Conservation (phyloP, 108 stramenopile genomes). For the Stephanodiscus triporus region DNA sequence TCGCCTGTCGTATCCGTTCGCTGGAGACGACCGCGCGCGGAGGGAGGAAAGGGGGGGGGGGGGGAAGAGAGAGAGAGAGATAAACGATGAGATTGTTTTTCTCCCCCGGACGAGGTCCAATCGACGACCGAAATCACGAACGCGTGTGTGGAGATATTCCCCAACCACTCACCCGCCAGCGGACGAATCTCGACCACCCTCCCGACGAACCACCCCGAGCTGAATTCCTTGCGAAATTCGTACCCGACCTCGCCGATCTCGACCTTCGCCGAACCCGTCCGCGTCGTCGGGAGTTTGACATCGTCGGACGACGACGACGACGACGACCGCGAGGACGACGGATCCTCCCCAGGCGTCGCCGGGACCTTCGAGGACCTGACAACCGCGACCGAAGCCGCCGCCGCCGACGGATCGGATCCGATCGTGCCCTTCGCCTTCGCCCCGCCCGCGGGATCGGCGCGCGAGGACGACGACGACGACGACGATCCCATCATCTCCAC, state of each 20-base stretch:
- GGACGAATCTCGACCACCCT: slow-evolving; percentile 39
- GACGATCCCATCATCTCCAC: slow-evolving; percentile 17
- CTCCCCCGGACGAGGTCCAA: no score
- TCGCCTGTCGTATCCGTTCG: slow-evolving; percentile 28
- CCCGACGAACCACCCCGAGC: slow-evolving; percentile 40
- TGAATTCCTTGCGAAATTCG: slow-evolving; percentile 42
- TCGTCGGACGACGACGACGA: not conserved
- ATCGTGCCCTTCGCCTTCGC: no score
- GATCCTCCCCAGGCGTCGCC: not conserved
- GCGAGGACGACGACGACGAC: not conserved
- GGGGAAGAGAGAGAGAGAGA: not conserved
- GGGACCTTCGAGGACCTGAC: not conserved
- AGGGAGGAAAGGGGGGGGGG: no score
- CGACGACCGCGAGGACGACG: not conserved
- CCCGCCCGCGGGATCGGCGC: not conserved
- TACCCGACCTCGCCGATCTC: slow-evolving; percentile 36
- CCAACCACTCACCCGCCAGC: slow-evolving; percentile 22
- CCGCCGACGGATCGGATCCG: no score
- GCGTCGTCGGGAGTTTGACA: not conserved
- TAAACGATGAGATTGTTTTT: not conserved
- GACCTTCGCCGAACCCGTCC: not conserved
- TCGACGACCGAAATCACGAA: no score
- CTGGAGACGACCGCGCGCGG: not conserved
- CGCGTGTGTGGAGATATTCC: no score
- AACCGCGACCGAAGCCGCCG: not conserved